These are phyloP conservation scores for Dryadomyces sulphureus DNA, from an alignment of 2,329 filamentous ascomycete species.

Conservation along the genomic window DNA sequence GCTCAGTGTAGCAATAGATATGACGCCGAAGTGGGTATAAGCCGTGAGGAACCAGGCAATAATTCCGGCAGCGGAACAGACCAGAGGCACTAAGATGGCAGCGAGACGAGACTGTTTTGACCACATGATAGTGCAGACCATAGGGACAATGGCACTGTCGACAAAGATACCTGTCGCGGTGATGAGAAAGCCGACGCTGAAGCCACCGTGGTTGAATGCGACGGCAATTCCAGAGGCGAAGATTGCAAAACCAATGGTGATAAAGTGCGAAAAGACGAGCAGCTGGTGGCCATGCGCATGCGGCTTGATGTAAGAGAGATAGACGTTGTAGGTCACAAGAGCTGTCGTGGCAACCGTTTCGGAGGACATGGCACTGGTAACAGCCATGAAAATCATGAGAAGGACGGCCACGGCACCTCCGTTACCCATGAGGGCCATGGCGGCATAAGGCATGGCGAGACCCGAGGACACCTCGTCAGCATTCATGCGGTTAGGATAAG, in stretches of 20 bases:
- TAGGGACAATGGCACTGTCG: constrained; percentile 68
- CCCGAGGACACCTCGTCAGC: constrained; percentile 65
- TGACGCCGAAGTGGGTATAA: constrained; percentile 48
- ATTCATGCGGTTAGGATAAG: constrained; percentile 56
- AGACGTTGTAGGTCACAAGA: constrained; percentile 79
- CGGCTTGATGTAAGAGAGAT: constrained; percentile 74
- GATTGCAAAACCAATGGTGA: constrained; percentile 54
- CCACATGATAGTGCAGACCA: constrained; percentile 69
- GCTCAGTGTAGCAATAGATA: constrained; percentile 61
- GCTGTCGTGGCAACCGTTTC: constrained; percentile 77
- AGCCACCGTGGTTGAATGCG: constrained; percentile 55
- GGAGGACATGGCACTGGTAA: constrained; percentile 67
- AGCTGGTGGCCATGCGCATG: constrained; percentile 56
- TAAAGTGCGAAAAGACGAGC: constrained; percentile 63
- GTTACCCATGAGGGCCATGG: constrained; percentile 53
- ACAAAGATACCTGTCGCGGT: constrained; percentile 86
- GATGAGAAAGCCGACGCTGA: constrained; percentile 61
- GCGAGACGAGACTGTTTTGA: constrained; percentile 61
- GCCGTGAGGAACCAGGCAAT: constrained; percentile 67
- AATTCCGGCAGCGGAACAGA: constrained; percentile 53
- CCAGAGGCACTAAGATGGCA: constrained; percentile 47
- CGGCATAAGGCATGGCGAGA: constrained; percentile 55
- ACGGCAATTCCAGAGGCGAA: constrained; percentile 67
- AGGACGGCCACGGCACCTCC: constrained; percentile 55
- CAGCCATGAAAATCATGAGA: constrained; percentile 61